Evolutionary conservation across 148 eudicot species (phyloP), one percentile per base, ranked within the genome.

Genomic region (Polygonum maritimum): DNA sequence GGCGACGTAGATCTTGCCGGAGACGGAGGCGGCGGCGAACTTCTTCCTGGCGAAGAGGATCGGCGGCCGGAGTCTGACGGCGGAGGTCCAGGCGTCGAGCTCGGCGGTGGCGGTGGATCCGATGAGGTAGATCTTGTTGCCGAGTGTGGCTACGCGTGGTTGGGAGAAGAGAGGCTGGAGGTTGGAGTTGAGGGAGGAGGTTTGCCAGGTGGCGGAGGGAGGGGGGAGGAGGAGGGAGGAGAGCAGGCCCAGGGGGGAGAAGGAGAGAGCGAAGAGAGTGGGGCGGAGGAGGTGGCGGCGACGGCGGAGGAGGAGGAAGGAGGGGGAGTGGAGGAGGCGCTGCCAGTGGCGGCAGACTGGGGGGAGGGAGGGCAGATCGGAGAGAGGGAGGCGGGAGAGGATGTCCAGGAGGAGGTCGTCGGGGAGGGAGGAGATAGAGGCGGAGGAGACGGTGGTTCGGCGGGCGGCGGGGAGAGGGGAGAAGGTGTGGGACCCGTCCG

Each of bases 1-100:
- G 33, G 94, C 88, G 38, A 89, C 87, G 83, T 88, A 89, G 6
- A 91, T 83, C 76, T 73, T 84, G 7, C 89, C 94, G 9, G 36
- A 63, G 2, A 93, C 81, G 0, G 75, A 77, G 0, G 92, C 94
- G 0, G 84, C 88, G 3, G 98, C 97, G 75, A 93, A 93, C 48
- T 92, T 87, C 62, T 89, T 93, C 74, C 97, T 78, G 7, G 86
- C 79, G 2, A 83, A 79, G 2, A 79, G 4, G 85, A 82, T 82
- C 13, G 77, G 86, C 3, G 91, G 73, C 58, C 77, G 82, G 26
- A 72, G 14, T 2, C 74, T 77, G 0, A 87, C 49, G 0, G 78
- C 75, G 5, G 91, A 90, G 2, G 92, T 89, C 98, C 98, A 93
- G 2, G 92, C 80, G 67, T 93, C 92, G 33, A 78, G 85, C 19